Conservation (phyloP, 495 filamentous ascomycete species). For the Xylaria sp. region DNA sequence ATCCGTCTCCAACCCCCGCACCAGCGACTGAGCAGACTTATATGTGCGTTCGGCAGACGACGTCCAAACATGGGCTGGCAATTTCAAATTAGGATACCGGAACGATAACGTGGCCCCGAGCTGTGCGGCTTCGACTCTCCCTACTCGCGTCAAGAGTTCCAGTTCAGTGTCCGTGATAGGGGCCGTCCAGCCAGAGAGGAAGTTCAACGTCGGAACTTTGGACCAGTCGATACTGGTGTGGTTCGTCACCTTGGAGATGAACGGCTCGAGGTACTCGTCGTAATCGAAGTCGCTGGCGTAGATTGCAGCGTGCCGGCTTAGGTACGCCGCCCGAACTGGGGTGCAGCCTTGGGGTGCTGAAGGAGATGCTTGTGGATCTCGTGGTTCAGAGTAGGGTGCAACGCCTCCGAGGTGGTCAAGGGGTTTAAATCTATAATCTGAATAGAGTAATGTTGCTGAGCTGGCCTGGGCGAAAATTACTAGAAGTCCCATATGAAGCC, state of each 20-base stretch:
- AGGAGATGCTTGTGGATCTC: constrained; percentile 50
- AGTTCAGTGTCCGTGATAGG: constrained; percentile 53
- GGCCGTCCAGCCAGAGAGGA: constrained; percentile 49
- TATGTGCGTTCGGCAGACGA: constrained; percentile 55
- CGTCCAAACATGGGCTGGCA: constrained; percentile 55
- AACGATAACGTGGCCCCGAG: constrained; percentile 50
- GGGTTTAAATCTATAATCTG: constrained; percentile 52
- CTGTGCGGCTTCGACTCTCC: constrained; percentile 51
- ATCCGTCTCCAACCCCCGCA: constrained; percentile 49
- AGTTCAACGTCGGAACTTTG: constrained; percentile 46
- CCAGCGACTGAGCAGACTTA: constrained; percentile 52
- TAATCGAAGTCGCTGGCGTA: constrained; percentile 58
- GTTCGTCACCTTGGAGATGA: constrained; percentile 53
- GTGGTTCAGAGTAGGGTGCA: constrained; percentile 57
- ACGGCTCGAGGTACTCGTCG: constrained; percentile 55
- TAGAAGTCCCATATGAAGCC: constrained; percentile 12
- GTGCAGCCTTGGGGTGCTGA: constrained; percentile 50
- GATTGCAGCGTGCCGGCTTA: constrained; percentile 57
- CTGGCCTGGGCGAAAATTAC: constrained; percentile 22
- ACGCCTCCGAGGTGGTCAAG: constrained; percentile 57
- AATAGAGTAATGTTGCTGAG: constrained; percentile 39
- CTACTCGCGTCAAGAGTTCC: constrained; percentile 51
- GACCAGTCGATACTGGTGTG: constrained; percentile 46
- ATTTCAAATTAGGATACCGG: constrained; percentile 50
- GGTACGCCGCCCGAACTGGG: constrained; percentile 49